phyloP scores from a whole-genome alignment of 2,329 filamentous ascomycete species.

The Neobulgaria alba region DNA sequence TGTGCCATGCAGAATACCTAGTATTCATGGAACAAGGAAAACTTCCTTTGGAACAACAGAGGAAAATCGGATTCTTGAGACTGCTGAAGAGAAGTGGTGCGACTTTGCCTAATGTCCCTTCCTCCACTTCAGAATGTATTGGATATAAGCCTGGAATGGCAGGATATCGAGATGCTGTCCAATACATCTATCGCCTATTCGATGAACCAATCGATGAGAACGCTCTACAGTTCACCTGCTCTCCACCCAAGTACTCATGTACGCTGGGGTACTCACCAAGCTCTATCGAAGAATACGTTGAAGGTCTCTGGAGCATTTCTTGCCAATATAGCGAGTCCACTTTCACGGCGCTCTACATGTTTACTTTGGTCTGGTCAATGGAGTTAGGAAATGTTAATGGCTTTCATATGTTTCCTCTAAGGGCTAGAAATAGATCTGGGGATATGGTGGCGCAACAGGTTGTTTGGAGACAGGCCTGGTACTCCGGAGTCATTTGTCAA shows the following conservation, averaged over 20 bases:
- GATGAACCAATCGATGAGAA: background rate
- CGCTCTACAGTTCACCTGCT: background rate
- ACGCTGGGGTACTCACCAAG: background rate
- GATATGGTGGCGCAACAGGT: background rate
- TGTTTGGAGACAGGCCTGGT: conserved; percentile 4
- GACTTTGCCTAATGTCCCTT: background rate
- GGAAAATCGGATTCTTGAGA: background rate
- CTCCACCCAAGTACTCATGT: background rate
- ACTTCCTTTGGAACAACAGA: background rate
- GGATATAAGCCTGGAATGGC: background rate
- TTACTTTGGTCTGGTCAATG: background rate
- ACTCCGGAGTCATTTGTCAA: background rate
- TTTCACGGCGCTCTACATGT: conserved; percentile 2
- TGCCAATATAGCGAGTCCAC: background rate
- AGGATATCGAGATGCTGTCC: conserved; percentile 1
- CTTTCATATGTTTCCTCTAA: conserved; percentile 1
- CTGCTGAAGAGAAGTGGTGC: background rate
- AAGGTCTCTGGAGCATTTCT: background rate
- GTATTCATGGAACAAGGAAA: background rate
- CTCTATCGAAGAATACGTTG: conserved; percentile 1
- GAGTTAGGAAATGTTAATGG: conserved; percentile 1
- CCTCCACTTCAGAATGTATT: background rate
- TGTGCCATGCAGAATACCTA: conserved; percentile 3
- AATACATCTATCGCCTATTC: conserved; percentile 1
- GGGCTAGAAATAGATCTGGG: background rate